These are phyloP conservation scores for Pontederia crassipes DNA, from an alignment of 176 grass and related monocot genomes.

Conservation along the genomic window DNA sequence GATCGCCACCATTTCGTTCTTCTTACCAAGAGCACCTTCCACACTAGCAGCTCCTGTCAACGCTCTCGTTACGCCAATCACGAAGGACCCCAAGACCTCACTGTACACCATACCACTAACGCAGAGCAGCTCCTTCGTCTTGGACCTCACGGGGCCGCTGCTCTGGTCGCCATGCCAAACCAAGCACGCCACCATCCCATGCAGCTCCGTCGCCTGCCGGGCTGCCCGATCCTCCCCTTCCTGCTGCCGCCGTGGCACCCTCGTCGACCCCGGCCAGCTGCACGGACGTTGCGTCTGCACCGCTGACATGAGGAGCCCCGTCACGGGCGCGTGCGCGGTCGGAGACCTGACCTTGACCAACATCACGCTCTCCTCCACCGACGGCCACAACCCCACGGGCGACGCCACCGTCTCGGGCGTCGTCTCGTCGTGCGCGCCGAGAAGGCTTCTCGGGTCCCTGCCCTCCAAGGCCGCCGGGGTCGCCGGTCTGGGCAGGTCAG, in stretches of 20 bases:
- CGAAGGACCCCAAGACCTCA: constrained; percentile 23
- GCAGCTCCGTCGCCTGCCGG: constrained; percentile 9
- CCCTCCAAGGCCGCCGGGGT: constrained; percentile 32
- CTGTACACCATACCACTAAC: constrained; percentile 7
- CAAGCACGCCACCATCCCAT: constrained; percentile 8
- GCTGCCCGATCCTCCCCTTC: constrained; percentile 15
- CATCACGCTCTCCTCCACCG: constrained; percentile 39
- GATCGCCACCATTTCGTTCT: background rate
- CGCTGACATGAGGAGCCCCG: constrained; percentile 30
- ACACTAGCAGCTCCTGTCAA: background rate
- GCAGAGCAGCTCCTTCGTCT: constrained; percentile 16
- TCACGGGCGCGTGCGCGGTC: constrained; percentile 7
- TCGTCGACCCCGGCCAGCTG: background rate
- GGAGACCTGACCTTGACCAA: constrained; percentile 13
- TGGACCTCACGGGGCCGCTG: constrained; percentile 44
- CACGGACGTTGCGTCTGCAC: constrained; percentile 36
- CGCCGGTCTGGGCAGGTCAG: constrained; percentile 32
- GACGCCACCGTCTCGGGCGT: constrained; percentile 9
- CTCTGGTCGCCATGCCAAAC: constrained; percentile 31
- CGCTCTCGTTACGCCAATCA: constrained; percentile 17
- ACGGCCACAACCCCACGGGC: constrained; percentile 40
- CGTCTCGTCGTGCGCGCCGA: constrained; percentile 36
- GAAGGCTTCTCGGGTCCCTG: constrained; percentile 8
- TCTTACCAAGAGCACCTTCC: background rate
- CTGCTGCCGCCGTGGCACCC: background rate